A percentile compares a stretch with the other conserved stretches of the same genome.
Conservation (phyloP, 345 rosid species). For the Noccaea caerulescens region DNA sequence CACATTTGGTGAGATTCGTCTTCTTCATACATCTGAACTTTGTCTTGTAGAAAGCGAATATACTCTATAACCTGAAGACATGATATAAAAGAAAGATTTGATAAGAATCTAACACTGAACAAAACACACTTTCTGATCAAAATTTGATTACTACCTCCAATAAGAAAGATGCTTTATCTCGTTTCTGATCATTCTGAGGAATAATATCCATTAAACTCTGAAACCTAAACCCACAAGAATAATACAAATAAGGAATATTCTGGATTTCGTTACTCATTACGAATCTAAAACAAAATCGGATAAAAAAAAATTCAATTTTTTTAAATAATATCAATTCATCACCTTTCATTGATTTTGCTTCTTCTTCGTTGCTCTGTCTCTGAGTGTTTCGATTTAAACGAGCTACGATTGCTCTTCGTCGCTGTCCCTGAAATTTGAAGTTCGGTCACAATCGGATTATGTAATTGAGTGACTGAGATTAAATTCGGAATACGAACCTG, state of each 20-base stretch:
- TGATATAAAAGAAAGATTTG: not conserved
- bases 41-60: slow-evolving; percentile 76
- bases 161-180: slow-evolving; percentile 84
- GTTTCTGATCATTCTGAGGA: slow-evolving; percentile 81
- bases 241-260: not conserved
- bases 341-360: slow-evolving; percentile 89
- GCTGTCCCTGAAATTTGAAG: slow-evolving; percentile 35
- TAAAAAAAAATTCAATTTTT: not conserved
- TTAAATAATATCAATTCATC: not conserved
- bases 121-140: not conserved
- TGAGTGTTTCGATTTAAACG: slow-evolving; percentile 72
- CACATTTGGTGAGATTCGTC: slow-evolving; percentile 72
- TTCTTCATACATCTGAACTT: slow-evolving; percentile 71
- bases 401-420: slow-evolving; percentile 49
- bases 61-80: slow-evolving; percentile 73
- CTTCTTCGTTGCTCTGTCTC: slow-evolving; percentile 90
- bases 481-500: slow-evolving; percentile 42
- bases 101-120: not conserved
- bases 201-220: slow-evolving; percentile 79
- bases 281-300: no score
- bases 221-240: slow-evolving; percentile 56
- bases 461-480: not conserved
- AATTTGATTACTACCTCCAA: slow-evolving; percentile 55
- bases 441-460: not conserved
- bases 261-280: no score